Percentiles rank a stretch among this genome's conserved stretches.
Conservation (phyloP, 2,329 filamentous ascomycete genomes). For the Phoma sp. region DNA sequence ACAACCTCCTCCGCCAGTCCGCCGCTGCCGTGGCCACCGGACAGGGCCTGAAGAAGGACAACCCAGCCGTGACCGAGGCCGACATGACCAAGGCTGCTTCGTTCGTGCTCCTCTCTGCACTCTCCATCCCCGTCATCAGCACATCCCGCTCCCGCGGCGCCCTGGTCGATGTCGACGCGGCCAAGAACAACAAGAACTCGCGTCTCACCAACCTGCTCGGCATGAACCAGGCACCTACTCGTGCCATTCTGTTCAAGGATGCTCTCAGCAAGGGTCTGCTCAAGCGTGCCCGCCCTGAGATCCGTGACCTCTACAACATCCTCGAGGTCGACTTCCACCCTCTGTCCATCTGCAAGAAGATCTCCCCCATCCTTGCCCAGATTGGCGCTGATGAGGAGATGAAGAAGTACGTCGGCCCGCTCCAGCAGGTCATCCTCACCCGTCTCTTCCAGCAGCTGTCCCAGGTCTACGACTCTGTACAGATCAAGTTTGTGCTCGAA, state of each 20-base stretch:
- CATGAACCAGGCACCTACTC: constrained; percentile 88
- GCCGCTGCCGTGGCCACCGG: constrained; percentile 82
- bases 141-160: constrained; percentile 94
- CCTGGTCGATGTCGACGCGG: constrained; percentile 95
- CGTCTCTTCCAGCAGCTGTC: constrained; percentile 98
- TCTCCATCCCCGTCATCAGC: constrained; percentile 99
- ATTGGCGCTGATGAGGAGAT: constrained; percentile 94
- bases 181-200: constrained; percentile 98
- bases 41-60: constrained; percentile 91
- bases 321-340: constrained; percentile 99
- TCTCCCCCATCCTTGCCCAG: constrained; percentile 91
- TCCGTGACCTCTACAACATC: constrained; percentile 97
- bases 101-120: constrained; percentile 91
- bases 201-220: constrained; percentile 94
- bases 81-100: constrained; percentile 95
- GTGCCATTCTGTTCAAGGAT: constrained; percentile 92
- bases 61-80: constrained; percentile 85
- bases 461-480: constrained; percentile 98
- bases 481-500: constrained; percentile 89
- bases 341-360: constrained; percentile 98
- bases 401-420: constrained; percentile 93
- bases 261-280: constrained; percentile 93
- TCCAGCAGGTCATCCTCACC: constrained; percentile 98
- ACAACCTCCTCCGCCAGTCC: constrained; percentile 93
- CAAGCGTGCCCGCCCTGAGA: constrained; percentile 91